Evolutionary conservation across 2,329 filamentous ascomycete species (phyloP).

Genomic region (Didymella lethalis): DNA sequence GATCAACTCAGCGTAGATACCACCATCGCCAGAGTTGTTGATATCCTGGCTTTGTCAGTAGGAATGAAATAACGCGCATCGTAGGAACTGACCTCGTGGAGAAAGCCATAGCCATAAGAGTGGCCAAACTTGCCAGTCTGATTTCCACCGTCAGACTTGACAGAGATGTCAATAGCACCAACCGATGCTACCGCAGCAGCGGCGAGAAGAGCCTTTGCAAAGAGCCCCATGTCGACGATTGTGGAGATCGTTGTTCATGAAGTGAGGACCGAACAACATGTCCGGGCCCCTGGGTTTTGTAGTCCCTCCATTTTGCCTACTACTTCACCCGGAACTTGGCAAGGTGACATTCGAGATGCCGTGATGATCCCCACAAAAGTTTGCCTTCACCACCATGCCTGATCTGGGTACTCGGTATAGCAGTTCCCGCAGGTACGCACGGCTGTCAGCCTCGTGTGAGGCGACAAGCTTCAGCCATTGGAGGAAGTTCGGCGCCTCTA

Average conservation of each 20-base stretch:
- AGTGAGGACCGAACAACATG: conserved; percentile 10
- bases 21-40: conserved; percentile 74
- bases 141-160: conserved; percentile 41
- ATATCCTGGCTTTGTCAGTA: conserved; percentile 52
- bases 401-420: conserved; percentile 16
- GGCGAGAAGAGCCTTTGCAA: conserved; percentile 30
- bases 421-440: conserved; percentile 13
- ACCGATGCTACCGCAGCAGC: conserved; percentile 35
- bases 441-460: conserved; percentile 4
- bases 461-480: conserved; percentile 27
- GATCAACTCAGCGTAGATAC: conserved; percentile 75
- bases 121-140: conserved; percentile 41
- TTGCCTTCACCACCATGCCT: conserved; percentile 11
- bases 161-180: conserved; percentile 36
- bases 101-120: conserved; percentile 41
- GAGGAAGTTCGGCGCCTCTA: conserved; percentile 31
- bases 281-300: conserved; percentile 14
- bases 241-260: conserved; percentile 22
- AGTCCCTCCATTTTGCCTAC: conserved; percentile 2
- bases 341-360: conserved; percentile 7
- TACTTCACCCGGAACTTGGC: conserved; percentile 18
- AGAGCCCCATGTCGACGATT: conserved; percentile 32
- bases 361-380: conserved; percentile 18
- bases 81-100: conserved; percentile 35
- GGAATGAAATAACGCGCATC: not conserved